These are phyloP conservation scores for Plasmodium chabaudi DNA, from an alignment of 169 alveolate genomes.

Conservation along the genomic window DNA sequence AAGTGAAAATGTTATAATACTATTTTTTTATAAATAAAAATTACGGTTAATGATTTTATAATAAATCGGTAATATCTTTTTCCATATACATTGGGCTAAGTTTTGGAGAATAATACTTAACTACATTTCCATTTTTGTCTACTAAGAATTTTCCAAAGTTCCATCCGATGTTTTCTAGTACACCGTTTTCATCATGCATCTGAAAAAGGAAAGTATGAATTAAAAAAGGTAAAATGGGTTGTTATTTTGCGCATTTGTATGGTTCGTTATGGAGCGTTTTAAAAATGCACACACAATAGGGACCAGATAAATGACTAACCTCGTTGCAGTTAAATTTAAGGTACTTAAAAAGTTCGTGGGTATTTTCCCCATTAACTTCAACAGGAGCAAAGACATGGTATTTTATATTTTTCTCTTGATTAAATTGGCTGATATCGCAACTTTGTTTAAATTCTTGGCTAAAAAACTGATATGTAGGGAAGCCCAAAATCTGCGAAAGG, in stretches of 20 bases:
- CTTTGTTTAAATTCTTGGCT: conserved; percentile 23
- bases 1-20: no score
- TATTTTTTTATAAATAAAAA: no score
- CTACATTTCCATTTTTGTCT: conserved; percentile 42
- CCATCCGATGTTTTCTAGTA: conserved; percentile 61
- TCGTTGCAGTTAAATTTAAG: conserved; percentile 38
- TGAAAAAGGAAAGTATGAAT: background rate
- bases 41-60: conserved; percentile 8
- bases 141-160: conserved; percentile 66
- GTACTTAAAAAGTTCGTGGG: conserved; percentile 45
- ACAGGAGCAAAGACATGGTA: conserved; percentile 34
- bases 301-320: conserved; percentile 9
- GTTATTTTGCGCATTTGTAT: no score
- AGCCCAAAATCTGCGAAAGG: conserved; percentile 22
- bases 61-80: conserved; percentile 24
- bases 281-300: no score
- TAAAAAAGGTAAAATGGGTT: background rate
- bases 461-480: conserved; percentile 49
- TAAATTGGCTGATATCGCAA: conserved; percentile 39
- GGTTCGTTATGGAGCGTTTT: no score
- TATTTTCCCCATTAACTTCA: conserved; percentile 63
- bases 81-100: conserved; percentile 36
- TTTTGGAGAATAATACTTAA: conserved; percentile 44
- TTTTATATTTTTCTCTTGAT: conserved; percentile 28
- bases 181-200: conserved; percentile 59